Evolutionary conservation across 1,284 basidiomycete genomes (phyloP), one percentile per base, ranked within the genome.

Genomic region (Pseudomicrostroma phylloplanum): DNA sequence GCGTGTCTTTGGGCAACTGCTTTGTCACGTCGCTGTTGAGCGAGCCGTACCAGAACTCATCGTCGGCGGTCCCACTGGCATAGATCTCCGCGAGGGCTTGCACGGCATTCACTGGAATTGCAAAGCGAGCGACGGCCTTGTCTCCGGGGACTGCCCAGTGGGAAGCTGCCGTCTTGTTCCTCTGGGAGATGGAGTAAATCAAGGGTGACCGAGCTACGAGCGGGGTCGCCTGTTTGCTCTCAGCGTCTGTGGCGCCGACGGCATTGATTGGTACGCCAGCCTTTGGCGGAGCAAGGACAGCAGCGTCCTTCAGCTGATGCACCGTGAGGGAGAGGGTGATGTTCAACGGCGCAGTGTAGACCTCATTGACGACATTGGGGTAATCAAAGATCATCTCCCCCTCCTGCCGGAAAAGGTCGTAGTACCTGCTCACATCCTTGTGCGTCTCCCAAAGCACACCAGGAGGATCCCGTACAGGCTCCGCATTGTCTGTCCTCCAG

Each of bases 31-130:
- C 74, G 69, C 89, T 85, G 0, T 88, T 82, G 39, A 83, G 81
- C 67, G 89, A 88, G 79, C 83, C 86, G 73, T 89, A 91, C 89
- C 89, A 73, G 54, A 67, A 55, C 62, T 63, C 60, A 36, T 65
- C 70, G 13, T 42, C 58, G 2, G 69, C 61, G 0, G 70, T 74
- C 0, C 70, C 72, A 19, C 46, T 57, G 0, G 72, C 72, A 51
- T 66, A 70, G 1, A 74, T 48, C 36, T 74, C 71, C 11, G 73
- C 71, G 3, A 71, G 13, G 12, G 72, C 71, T 12, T 63, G 23
- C 0, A 58, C 60, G 2, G 72, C 58, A 54, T 70, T 68, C 12
- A 25, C 43, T 1, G 72, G 72, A 2, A 74, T 43, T 0, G 9
- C 51, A 25, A 68, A 19, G 1, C 58, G 1, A 1, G 67, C 62